A percentile compares a stretch with the other conserved stretches of the same genome.
phyloP scores from a whole-genome alignment of 768 basidiomycete species.

The Suillus decipiens region DNA sequence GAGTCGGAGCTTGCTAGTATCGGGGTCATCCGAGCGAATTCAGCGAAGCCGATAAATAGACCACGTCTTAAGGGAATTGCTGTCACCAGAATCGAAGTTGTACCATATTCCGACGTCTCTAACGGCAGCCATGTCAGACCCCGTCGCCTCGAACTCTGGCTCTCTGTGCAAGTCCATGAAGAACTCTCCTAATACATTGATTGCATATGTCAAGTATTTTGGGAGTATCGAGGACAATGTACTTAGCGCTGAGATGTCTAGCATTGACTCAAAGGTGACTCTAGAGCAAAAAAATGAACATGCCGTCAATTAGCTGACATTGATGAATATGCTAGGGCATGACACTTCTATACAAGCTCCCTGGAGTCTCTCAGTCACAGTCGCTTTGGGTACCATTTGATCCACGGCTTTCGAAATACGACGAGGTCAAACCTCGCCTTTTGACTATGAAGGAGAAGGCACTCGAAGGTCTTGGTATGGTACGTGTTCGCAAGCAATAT shows the following conservation, averaged over 20 bases:
- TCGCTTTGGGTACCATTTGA: conserved; percentile 60
- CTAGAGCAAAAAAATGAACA: too few species aligned
- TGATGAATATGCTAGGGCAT: conserved; percentile 52
- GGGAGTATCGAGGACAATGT: conserved; percentile 54
- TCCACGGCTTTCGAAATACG: conserved; percentile 72
- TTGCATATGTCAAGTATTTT: conserved; percentile 55
- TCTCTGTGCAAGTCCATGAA: conserved; percentile 77
- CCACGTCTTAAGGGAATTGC: background rate
- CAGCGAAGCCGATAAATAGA: background rate
- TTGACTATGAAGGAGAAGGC: conserved; percentile 80
- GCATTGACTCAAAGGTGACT: conserved; percentile 64
- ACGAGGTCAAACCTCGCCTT: conserved; percentile 79
- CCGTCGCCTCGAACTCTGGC: conserved; percentile 47
- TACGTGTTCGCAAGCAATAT: conserved; percentile 31
- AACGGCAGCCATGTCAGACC: conserved; percentile 54
- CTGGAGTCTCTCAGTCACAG: conserved; percentile 41
- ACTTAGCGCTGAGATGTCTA: conserved; percentile 66
- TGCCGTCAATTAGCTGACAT: background rate
- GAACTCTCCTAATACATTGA: conserved; percentile 65
- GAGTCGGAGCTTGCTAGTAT: background rate
- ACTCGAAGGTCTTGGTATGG: conserved; percentile 70
- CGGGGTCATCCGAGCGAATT: too few species aligned
- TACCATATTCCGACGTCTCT: background rate
- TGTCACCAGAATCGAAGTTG: background rate
- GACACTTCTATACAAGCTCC: conserved; percentile 63